Evolutionary conservation across 106 monocot genomes (phyloP), one percentile per base, ranked within the genome.

Genomic region (Acanthochlamys bracteata): DNA sequence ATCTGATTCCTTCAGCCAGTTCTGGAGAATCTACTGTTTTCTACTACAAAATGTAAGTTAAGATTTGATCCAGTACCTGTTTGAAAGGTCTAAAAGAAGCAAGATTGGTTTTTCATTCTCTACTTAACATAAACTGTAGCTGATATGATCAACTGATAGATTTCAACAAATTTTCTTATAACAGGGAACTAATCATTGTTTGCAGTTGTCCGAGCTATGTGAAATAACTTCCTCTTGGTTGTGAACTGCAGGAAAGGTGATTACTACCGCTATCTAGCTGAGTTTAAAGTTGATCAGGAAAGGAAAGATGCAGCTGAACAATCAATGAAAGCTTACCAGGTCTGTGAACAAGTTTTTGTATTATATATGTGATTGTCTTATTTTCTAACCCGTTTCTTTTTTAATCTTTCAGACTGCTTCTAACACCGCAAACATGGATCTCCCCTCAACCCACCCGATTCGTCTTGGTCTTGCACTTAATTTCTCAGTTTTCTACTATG

Each of bases 381-480:
- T 49, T 10, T 15, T 25, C 71, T 53, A 61, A 41, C 24, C 51
- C 63, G 42, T 42, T 11, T 41, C 0, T 25, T 42, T 11, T 41
- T 2, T 25, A 7, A 26, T 52, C 59, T 12, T 71, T 23, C 43
- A 77, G 77, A 61, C 59, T 67, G 77, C 77, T 24, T 71, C 71
- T 39, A 71, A 67, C 45, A 66, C 66, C 23, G 77, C 77, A 16
- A 71, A 9, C 65, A 61, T 60, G 0, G 71, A 77, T 53, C 66
- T 77, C 2, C 67, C 77, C 22, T 66, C 77, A 39, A 77, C 77
- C 16, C 77, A 77, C 55, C 77, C 77, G 12, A 77, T 77, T 57
- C 77, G 77, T 0, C 77, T 77, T 60, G 77, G 77, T 33, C 76
- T 76, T 53, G 76, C 76, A n/a, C 66, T 76, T 15, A 76, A 76